phyloP scores from a whole-genome alignment of 2,329 filamentous ascomycete genomes.

The Mollisiaceae sp. region DNA sequence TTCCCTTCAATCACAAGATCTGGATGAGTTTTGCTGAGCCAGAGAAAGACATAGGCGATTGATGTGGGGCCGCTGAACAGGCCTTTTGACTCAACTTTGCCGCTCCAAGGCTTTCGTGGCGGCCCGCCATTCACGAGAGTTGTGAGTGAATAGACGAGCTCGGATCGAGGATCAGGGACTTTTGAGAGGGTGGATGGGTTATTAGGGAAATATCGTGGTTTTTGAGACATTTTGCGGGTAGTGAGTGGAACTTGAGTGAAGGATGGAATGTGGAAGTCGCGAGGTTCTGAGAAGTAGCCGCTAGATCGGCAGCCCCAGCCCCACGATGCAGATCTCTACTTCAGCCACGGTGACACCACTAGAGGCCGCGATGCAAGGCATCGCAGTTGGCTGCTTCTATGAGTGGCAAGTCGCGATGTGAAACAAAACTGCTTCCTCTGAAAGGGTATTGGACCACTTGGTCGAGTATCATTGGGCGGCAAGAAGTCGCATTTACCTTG shows the following conservation, averaged over 20 bases:
- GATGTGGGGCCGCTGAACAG: constrained; percentile 60
- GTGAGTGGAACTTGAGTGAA: neutral
- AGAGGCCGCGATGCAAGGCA: neutral
- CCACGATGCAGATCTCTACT: neutral
- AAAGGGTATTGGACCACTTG: neutral
- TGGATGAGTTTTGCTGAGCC: constrained; percentile 51
- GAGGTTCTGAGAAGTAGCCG: neutral
- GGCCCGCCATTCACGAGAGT: constrained; percentile 16
- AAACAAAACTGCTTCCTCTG: neutral
- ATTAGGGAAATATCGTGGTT: constrained; percentile 11
- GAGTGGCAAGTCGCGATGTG: neutral
- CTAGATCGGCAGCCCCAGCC: constrained; percentile 4
- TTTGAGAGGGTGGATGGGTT: constrained; percentile 15
- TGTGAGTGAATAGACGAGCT: constrained; percentile 18
- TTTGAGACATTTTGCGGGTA: neutral
- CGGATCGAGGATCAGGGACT: constrained; percentile 19
- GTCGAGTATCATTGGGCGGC: neutral
- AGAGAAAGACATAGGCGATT: constrained; percentile 60
- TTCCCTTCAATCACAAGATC: constrained; percentile 48
- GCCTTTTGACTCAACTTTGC: constrained; percentile 40
- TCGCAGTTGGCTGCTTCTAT: neutral
- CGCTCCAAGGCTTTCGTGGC: constrained; percentile 19
- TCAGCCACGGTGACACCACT: neutral
- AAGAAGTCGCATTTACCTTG: neutral
- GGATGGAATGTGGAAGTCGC: neutral